Conservation (phyloP, 345 rosid genomes). For the Corchorus olitorius region DNA sequence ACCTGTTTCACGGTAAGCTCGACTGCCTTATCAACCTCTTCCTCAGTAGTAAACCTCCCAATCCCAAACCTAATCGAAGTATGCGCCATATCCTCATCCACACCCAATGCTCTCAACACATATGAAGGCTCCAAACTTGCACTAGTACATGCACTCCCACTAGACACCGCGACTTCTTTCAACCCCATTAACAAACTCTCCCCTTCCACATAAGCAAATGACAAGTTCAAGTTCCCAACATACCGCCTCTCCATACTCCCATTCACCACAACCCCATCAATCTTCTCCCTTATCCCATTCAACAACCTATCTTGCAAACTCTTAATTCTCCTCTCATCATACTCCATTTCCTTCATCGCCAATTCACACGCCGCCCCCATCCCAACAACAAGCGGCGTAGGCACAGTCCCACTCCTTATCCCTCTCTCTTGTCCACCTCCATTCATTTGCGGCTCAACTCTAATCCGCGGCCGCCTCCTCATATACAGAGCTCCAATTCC, state of each 20-base stretch:
- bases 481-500: slow-evolving; percentile 91
- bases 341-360: slow-evolving; percentile 86
- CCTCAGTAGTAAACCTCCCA: slow-evolving; percentile 93
- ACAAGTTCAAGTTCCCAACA: slow-evolving; percentile 80
- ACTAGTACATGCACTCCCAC: slow-evolving; percentile 99
- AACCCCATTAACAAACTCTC: slow-evolving; percentile 98
- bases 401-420: slow-evolving; percentile 86
- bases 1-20: slow-evolving; percentile 90
- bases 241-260: slow-evolving; percentile 85
- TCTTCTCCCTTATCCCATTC: slow-evolving; percentile 64
- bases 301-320: slow-evolving; percentile 70
- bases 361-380: slow-evolving; percentile 90
- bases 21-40: slow-evolving; percentile 77
- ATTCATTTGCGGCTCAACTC: slow-evolving; percentile 90
- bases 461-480: slow-evolving; percentile 79
- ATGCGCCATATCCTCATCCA: slow-evolving; percentile 98
- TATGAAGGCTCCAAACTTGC: slow-evolving; percentile 98
- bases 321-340: slow-evolving; percentile 69
- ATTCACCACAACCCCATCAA: slow-evolving; percentile 87
- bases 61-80: slow-evolving; percentile 96
- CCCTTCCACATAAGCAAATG: slow-evolving; percentile 96
- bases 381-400: slow-evolving; percentile 85
- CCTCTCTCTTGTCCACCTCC: slow-evolving; percentile 99
- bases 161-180: slow-evolving; percentile 96
- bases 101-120: slow-evolving; percentile 94